These are phyloP conservation scores for Salicornia ramosissima DNA, from an alignment of 148 eudicot genomes.

Conservation along the genomic window DNA sequence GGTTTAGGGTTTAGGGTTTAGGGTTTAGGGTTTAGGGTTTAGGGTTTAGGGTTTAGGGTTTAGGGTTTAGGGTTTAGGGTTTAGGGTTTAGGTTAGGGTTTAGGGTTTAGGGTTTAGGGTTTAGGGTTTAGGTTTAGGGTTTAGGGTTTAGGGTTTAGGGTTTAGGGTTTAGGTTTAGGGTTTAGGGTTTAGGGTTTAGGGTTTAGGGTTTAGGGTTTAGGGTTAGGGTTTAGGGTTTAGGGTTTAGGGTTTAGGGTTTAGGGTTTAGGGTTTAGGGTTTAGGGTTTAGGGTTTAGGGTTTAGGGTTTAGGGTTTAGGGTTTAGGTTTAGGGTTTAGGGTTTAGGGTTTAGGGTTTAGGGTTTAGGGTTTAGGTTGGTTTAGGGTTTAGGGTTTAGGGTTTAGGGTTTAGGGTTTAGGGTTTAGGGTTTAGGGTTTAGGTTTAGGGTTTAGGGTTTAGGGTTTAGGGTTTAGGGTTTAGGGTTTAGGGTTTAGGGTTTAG, in stretches of 20 bases:
- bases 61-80: neutral
- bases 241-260: neutral
- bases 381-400: neutral
- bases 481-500: conserved; percentile 5
- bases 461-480: conserved; percentile 5
- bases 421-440: conserved; percentile 4
- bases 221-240: neutral
- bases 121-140: neutral
- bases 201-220: neutral
- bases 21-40: neutral
- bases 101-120: no score
- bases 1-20: neutral
- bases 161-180: neutral
- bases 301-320: no score
- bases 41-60: neutral
- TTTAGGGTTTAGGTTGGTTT: neutral
- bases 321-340: conserved; percentile 5
- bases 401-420: conserved; percentile 5
- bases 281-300: neutral
- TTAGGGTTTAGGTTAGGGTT: neutral
- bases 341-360: conserved; percentile 5
- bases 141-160: neutral
- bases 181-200: neutral
- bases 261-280: neutral
- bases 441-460: conserved; percentile 1